phyloP scores from a whole-genome alignment of 2,329 filamentous ascomycete genomes.

The Sporothrix pallida region DNA sequence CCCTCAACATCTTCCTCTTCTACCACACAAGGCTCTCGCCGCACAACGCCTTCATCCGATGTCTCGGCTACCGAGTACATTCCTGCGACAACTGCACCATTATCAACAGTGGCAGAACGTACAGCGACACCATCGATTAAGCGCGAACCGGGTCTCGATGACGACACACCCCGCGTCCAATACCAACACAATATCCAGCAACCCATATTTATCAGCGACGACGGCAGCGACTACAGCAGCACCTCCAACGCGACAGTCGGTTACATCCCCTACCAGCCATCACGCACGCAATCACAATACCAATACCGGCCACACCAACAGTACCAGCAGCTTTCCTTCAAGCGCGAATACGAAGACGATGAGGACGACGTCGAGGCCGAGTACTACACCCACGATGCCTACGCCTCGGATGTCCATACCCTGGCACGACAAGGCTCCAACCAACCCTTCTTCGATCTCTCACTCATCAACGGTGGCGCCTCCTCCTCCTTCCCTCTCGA shows the following conservation, averaged over 20 bases:
- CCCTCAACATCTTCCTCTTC: conserved; percentile 25
- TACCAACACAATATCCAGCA: not conserved
- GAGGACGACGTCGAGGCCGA: conserved; percentile 13
- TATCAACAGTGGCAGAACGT: not conserved
- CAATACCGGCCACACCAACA: not conserved
- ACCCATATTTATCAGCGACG: not conserved
- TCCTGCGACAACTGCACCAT: not conserved
- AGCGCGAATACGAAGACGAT: conserved; percentile 14
- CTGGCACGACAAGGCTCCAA: not conserved
- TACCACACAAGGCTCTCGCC: conserved; percentile 9
- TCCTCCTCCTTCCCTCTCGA: conserved; percentile 21
- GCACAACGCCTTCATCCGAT: conserved; percentile 25
- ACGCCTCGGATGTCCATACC: not conserved
- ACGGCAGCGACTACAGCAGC: not conserved
- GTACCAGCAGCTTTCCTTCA: not conserved
- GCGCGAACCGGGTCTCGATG: not conserved
- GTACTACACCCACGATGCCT: not conserved
- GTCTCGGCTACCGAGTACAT: not conserved
- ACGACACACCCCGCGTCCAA: not conserved
- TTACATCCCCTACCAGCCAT: not conserved
- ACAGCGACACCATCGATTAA: not conserved
- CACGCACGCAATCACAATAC: not conserved
- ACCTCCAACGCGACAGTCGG: too few species aligned
- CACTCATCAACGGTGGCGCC: conserved; percentile 1
- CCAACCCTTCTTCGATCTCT: conserved; percentile 5